Evolutionary conservation across 345 rosid genomes (phyloP), one percentile per base, ranked within the genome.

Genomic region (Ceriops zippeliana): DNA sequence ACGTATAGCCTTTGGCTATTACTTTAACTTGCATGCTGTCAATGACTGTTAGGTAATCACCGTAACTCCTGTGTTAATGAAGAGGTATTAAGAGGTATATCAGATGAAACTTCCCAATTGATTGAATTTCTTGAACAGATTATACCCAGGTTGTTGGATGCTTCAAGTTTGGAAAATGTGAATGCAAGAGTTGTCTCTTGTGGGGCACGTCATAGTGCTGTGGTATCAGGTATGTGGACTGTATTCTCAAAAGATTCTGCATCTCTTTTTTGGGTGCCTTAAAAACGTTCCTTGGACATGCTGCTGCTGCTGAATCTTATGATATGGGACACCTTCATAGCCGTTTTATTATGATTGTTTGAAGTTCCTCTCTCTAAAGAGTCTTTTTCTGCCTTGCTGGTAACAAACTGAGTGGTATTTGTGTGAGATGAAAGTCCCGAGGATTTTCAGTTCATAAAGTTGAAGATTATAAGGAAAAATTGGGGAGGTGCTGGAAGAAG

Each of bases 161-260:
- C 97, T 78, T 87, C 93, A 20, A 83, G 87, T 70, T 69, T 92
- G 85, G 98, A 90, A 71, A 79, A 87, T 58, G 73, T 63, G 6
- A 77, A 85, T 58, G 86, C 82, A 37, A 86, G 80, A 79, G 67
- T 65, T 4, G 76, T 96, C 56, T 90, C 99, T n/a, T 92, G 98
- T 27, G 99, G 99, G 47, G 99, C 99, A 67, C 98, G 99, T 57
- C 97, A 96, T 83, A 85, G 83, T 19, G 95, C 98, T 26, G 70
- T 85, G 34, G 77, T 87, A 10, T 62, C 97, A 72, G 97, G 98
- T 92, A 78, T 67, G 70, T 58, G 21, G 34, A 51, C 16, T 38
- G 20, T 17, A 26, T 53, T 37, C 54, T n/a, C 22, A 31, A 65
- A 54, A 49, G 19, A 37, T 19, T 60, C 37, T 61, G 1, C 19